Percentiles rank a stretch among this genome's conserved stretches.
Evolutionary conservation across 2,329 filamentous ascomycete genomes (phyloP).

Genomic region (Aspergillus pseudoglaucus): DNA sequence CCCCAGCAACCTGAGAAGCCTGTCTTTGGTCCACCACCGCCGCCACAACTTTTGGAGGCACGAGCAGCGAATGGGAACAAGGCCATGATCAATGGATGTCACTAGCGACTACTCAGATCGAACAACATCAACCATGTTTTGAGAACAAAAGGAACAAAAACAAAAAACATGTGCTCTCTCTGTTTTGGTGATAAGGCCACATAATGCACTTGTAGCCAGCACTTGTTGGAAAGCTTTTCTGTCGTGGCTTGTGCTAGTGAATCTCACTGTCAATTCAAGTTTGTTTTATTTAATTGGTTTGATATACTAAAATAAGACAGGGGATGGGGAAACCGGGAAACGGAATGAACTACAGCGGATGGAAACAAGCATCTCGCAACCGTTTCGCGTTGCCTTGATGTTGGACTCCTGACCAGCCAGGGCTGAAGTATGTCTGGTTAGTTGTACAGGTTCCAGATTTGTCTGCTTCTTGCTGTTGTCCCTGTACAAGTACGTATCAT

Average conservation of each 20-base stretch:
- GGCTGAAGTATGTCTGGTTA: neutral
- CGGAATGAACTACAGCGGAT: neutral
- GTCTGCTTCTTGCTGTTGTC: conserved; percentile 6
- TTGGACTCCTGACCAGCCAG: neutral
- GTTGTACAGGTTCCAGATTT: conserved; percentile 1
- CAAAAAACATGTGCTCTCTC: neutral
- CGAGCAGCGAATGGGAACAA: conserved; percentile 38
- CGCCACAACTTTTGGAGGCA: conserved; percentile 43
- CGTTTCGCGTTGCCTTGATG: neutral
- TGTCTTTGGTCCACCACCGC: conserved; percentile 45
- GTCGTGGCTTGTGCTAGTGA: neutral
- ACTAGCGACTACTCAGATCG: conserved; percentile 8
- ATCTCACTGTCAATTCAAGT: neutral
- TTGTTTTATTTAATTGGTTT: neutral
- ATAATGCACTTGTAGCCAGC: neutral
- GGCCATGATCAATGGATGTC: conserved; percentile 39
- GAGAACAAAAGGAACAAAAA: neutral
- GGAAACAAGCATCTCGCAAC: too few species aligned
- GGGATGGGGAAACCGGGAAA: neutral
- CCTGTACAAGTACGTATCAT: conserved; percentile 27
- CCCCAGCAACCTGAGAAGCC: conserved; percentile 33
- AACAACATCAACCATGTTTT: neutral
- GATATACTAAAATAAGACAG: neutral
- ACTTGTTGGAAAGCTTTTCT: neutral
- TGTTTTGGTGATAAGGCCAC: neutral